Evolutionary conservation across 2,329 filamentous ascomycete species (phyloP).

Genomic region (Ilyonectria destructans): DNA sequence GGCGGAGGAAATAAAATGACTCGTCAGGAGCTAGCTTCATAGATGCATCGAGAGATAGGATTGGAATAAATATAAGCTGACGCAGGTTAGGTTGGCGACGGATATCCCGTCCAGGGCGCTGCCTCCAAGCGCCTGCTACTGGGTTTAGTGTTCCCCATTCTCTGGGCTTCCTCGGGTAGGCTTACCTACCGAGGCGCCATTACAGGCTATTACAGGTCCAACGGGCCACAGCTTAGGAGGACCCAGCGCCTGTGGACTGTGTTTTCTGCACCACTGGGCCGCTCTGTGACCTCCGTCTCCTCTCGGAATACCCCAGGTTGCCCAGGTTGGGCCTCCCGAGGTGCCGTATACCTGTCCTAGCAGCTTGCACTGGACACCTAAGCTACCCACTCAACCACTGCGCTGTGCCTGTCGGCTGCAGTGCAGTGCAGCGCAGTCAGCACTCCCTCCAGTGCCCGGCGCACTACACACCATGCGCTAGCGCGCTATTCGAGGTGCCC

Average conservation of each 20-base stretch:
- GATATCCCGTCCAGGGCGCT: not conserved
- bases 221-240: not conserved
- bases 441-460: conserved; percentile 18
- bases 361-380: not conserved
- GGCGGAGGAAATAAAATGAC: not conserved
- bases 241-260: conserved; percentile 1
- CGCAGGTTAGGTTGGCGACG: not conserved
- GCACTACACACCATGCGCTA: conserved; percentile 28
- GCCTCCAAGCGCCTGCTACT: conserved; percentile 1
- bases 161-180: conserved; percentile 5
- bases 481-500: conserved; percentile 22
- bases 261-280: not conserved
- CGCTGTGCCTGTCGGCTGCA: not conserved
- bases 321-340: not conserved
- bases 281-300: not conserved
- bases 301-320: not conserved
- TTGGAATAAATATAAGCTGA: not conserved
- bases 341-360: no score
- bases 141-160: not conserved
- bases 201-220: not conserved
- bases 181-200: conserved; percentile 4
- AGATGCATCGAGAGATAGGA: not conserved
- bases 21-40: not conserved
- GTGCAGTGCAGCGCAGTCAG: not conserved
- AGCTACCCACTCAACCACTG: not conserved